A percentile compares a stretch with the other conserved stretches of the same genome.
Evolutionary conservation across 441 rosid species (phyloP).

Genomic region (Corymbia citriodora): DNA sequence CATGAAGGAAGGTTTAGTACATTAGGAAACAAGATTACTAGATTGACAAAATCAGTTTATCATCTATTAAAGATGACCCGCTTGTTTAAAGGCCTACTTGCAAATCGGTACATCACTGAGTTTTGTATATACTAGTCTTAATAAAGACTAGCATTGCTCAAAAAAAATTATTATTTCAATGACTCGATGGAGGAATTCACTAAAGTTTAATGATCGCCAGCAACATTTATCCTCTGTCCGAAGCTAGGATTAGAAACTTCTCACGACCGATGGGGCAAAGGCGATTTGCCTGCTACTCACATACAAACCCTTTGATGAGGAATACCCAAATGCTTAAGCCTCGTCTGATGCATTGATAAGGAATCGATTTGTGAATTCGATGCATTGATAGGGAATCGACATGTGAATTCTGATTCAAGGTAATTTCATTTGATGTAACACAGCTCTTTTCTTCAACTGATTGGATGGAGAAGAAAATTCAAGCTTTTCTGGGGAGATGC

Average conservation of each 20-base stretch:
- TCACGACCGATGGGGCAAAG: background rate
- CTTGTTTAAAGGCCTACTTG: rapidly evolving
- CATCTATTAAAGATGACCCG: background rate
- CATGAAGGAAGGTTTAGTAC: background rate
- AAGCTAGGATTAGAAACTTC: background rate
- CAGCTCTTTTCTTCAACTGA: background rate
- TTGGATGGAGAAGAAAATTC: background rate
- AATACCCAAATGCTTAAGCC: background rate
- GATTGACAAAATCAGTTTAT: background rate
- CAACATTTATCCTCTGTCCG: background rate
- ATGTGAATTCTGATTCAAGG: background rate
- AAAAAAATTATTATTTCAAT: background rate
- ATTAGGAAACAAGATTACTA: background rate
- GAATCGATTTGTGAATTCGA: too few species aligned
- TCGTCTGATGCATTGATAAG: background rate
- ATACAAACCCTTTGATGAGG: background rate
- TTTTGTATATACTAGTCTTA: rapidly evolving
- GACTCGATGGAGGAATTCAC: background rate
- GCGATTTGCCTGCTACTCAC: background rate
- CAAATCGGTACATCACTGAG: background rate
- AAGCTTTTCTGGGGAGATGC: background rate
- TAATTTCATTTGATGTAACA: background rate
- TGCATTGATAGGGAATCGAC: rapidly evolving
- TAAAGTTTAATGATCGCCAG: background rate
- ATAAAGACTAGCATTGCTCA: background rate